phyloP scores from a whole-genome alignment of 2,329 filamentous ascomycete genomes.

The Cucurbitaria berberidis region DNA sequence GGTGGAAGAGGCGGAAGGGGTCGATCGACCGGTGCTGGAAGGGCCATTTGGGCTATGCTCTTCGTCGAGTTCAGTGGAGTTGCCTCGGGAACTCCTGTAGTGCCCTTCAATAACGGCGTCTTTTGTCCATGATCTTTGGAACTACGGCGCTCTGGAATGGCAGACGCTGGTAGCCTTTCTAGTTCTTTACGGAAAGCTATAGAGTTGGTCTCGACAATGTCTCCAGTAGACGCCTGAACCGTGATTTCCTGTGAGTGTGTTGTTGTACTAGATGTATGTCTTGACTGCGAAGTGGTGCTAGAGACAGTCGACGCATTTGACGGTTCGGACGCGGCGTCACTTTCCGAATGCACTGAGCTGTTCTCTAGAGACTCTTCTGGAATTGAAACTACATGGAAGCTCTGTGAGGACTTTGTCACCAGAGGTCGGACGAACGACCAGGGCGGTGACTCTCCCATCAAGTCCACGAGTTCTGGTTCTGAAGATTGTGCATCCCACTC shows the following conservation, averaged over 20 bases:
- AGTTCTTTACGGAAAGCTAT: conserved; percentile 24
- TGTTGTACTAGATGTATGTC: conserved; percentile 29
- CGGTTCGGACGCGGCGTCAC: conserved; percentile 18
- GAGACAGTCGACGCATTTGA: conserved; percentile 23
- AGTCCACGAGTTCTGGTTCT: conserved; percentile 28
- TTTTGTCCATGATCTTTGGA: conserved; percentile 1
- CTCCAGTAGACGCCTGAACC: conserved; percentile 25
- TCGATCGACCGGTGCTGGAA: conserved; percentile 27
- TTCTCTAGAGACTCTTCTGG: conserved; percentile 30
- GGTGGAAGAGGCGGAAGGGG: conserved; percentile 34
- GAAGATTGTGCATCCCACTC: conserved; percentile 36
- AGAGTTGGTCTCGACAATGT: conserved; percentile 25
- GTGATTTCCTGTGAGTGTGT: conserved; percentile 36
- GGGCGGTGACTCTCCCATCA: conserved; percentile 41
- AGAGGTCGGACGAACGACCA: conserved; percentile 42
- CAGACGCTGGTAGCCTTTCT: conserved; percentile 1
- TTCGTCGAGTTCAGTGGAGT: conserved; percentile 16
- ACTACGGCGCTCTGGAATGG: conserved; percentile 11
- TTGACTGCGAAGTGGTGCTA: conserved; percentile 28
- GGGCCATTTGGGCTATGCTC: conserved; percentile 13
- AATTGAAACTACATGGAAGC: conserved; percentile 25
- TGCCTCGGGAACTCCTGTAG: background rate
- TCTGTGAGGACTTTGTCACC: conserved; percentile 22
- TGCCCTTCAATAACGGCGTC: background rate
- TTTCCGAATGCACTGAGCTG: conserved; percentile 24